Percentiles rank a stretch among this genome's conserved stretches.
phyloP scores from a whole-genome alignment of 2,329 filamentous ascomycete genomes.

The Elsinoe batatas region DNA sequence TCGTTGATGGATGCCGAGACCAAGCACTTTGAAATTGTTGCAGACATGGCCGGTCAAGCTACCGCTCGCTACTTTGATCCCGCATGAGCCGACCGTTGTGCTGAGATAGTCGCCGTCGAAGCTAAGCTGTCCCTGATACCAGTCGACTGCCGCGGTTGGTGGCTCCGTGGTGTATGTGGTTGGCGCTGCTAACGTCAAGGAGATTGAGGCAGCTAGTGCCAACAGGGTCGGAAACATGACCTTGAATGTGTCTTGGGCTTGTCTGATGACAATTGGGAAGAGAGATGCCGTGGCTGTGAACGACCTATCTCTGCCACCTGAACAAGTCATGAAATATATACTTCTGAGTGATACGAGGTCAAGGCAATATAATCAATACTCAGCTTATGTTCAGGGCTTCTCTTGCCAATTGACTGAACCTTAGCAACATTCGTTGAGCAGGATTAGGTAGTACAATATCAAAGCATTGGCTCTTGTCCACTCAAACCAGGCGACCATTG shows the following conservation, averaged over 20 bases:
- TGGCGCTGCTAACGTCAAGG: background rate
- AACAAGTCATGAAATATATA: background rate
- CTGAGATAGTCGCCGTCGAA: conserved; percentile 3
- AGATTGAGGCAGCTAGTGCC: background rate
- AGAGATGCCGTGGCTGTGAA: background rate
- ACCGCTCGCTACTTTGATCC: conserved; percentile 14
- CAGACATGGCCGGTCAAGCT: conserved; percentile 16
- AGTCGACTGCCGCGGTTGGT: conserved; percentile 7
- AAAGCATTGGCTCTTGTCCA: background rate
- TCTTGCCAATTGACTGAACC: background rate
- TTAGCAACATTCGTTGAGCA: background rate
- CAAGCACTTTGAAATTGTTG: conserved; percentile 14
- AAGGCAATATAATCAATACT: background rate
- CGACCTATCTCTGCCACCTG: background rate
- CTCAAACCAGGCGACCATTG: background rate
- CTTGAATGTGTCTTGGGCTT: background rate
- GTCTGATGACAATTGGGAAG: background rate
- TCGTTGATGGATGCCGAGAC: conserved; percentile 18
- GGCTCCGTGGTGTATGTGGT: background rate
- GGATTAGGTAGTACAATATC: background rate
- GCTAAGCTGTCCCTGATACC: conserved; percentile 14
- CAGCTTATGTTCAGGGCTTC: background rate
- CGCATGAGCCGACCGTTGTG: conserved; percentile 15
- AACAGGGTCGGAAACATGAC: background rate
- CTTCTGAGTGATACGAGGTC: background rate